Base-by-base conservation (phyloP, 306 rosid species). In the Erythrophleum fordii region DNA sequence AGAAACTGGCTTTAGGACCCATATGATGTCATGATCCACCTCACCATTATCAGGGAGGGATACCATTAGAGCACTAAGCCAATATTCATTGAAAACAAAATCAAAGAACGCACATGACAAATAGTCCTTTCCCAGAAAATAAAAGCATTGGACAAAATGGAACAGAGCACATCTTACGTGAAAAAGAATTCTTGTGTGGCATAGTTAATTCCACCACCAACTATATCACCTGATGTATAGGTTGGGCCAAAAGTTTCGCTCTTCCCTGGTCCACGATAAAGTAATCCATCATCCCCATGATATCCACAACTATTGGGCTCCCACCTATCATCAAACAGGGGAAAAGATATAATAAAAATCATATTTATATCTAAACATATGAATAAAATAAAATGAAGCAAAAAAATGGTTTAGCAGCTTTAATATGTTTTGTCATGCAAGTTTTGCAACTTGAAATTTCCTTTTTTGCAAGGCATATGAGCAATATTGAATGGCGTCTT, bases 161-260 rank as follows among this genome's bases (percentile, higher is more conserved):
- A 73, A 8, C 6, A 0, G 53, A 11, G 44, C 11, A 39, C 46
- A 75, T 53, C 90, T 85, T 90, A 95, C 99, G 98, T 92, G 95
- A 96, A 96, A 88, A 96, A 93, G 82, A 93, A 89, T 73, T 90
- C 98, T 42, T 87, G 97, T 0, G 97, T 69, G 49, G 93, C 89
- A 80, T 93, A 96, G 85, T 96, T 96, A 37, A 96, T 93, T 37
- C 99, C 99, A 39, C 94, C 99, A 71, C 99, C 99, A 87, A 96
- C 99, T 39, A 61, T 75, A 85, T 96, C 99, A 65, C 92, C 96
- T 10, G 99, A 62, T 37, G 99, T 84, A 82, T 77, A 96, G 44
- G 91, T 93, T 67, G 99, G 99, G 68, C 99, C 99, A 81, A 96
- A 93, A 4, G 91, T 48, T 29, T 92, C 97, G 12, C 95, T 91